Conservation (phyloP, 2,329 filamentous ascomycete genomes). For the Myrmaecium sp. region DNA sequence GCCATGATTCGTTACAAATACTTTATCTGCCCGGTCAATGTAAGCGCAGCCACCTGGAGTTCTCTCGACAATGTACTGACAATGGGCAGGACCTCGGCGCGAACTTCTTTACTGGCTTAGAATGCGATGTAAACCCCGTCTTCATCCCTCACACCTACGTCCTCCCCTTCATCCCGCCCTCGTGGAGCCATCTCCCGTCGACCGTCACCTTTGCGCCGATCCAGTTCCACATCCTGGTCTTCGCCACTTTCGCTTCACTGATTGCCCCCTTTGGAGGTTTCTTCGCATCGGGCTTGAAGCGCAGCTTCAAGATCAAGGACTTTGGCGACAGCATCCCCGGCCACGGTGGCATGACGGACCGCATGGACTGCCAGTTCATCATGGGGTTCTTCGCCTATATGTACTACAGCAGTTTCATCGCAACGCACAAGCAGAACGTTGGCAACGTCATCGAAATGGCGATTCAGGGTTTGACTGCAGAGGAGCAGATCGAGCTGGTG, state of each 20-base stretch:
- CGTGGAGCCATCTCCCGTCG: conserved; percentile 53
- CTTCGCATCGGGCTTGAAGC: conserved; percentile 93
- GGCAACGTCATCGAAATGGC: conserved; percentile 80
- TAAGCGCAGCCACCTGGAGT: conserved; percentile 21
- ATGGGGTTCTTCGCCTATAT: conserved; percentile 98
- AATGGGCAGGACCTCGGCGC: conserved; percentile 56
- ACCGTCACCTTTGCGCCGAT: conserved; percentile 70
- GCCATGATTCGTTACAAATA: conserved; percentile 82
- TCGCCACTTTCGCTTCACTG: conserved; percentile 86
- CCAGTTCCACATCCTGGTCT: conserved; percentile 79
- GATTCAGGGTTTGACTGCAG: conserved; percentile 70
- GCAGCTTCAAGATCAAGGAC: conserved; percentile 99
- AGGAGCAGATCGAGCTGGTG: conserved; percentile 75
- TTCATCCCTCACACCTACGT: conserved; percentile 66
- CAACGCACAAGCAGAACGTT: conserved; percentile 67
- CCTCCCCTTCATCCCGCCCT: conserved; percentile 38
- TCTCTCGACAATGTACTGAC: conserved; percentile 3
- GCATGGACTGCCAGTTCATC: conserved; percentile 99
- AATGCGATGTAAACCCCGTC: conserved; percentile 82
- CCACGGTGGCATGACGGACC: conserved; percentile 93
- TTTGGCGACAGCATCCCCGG: conserved; percentile 97
- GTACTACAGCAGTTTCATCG: conserved; percentile 97
- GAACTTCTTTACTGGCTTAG: conserved; percentile 76
- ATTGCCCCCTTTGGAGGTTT: conserved; percentile 97
- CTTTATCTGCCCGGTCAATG: conserved; percentile 94